Evolutionary conservation across 768 basidiomycete species (phyloP).

Genomic region (Psilocybe cubensis): DNA sequence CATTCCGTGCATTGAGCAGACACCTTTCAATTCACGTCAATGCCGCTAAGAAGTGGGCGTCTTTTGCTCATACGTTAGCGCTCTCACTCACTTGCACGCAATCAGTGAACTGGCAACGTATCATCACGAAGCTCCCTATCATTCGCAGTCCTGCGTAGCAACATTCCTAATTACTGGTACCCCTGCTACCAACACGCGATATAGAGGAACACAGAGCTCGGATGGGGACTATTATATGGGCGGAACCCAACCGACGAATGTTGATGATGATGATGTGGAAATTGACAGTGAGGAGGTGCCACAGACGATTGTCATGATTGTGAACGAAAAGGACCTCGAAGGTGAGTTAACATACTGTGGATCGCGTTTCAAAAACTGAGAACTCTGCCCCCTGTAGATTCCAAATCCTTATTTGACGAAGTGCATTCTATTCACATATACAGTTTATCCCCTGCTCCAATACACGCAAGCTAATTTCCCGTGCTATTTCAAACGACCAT

Average conservation of each 20-base stretch:
- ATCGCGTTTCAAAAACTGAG: neutral
- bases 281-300: slow-evolving; percentile 47
- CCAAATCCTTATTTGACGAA: slow-evolving; percentile 53
- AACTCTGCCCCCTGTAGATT: slow-evolving; percentile 48
- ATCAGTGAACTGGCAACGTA: slow-evolving; percentile 67
- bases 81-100: neutral
- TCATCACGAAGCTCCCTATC: slow-evolving; percentile 47
- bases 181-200: slow-evolving; percentile 12
- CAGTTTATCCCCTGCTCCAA: slow-evolving; percentile 66
- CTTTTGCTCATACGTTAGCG: neutral
- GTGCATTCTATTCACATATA: slow-evolving; percentile 70
- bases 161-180: slow-evolving; percentile 76
- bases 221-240: slow-evolving; percentile 27
- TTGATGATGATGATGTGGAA: slow-evolving; percentile 34
- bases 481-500: neutral
- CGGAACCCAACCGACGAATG: slow-evolving; percentile 16
- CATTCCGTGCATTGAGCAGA: slow-evolving; percentile 77
- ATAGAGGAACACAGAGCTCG: neutral
- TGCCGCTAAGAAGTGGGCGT: slow-evolving; percentile 73
- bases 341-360: slow-evolving; percentile 40
- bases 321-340: slow-evolving; percentile 66
- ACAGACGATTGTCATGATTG: slow-evolving; percentile 56
- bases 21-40: slow-evolving; percentile 76
- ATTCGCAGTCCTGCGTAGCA: slow-evolving; percentile 52
- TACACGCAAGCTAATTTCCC: slow-evolving; percentile 49